These are phyloP conservation scores for Astrothelium macrocarpum DNA, from an alignment of 495 filamentous ascomycete genomes.

Conservation along the genomic window DNA sequence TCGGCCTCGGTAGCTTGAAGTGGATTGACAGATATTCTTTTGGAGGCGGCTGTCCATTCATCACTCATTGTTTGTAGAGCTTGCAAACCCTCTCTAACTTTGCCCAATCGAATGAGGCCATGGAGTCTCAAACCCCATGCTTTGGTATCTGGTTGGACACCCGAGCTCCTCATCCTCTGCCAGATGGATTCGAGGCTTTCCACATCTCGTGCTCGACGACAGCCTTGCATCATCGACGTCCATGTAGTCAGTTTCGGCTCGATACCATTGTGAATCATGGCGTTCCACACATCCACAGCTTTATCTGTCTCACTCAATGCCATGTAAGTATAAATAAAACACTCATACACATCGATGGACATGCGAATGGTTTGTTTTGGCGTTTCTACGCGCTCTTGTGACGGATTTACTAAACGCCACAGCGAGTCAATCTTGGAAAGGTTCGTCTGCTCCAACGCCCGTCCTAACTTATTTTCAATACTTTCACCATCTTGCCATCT, in stretches of 20 bases:
- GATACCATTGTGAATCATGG: conserved; percentile 42
- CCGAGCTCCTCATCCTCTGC: conserved; percentile 43
- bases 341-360: conserved; percentile 34
- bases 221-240: conserved; percentile 55
- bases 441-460: conserved; percentile 18
- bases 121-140: conserved; percentile 57
- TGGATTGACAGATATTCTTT: conserved; percentile 8
- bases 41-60: conserved; percentile 38
- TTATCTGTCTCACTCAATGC: conserved; percentile 36
- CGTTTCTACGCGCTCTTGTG: not conserved
- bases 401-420: conserved; percentile 12
- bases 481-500: not conserved
- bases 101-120: conserved; percentile 43
- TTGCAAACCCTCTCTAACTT: conserved; percentile 37
- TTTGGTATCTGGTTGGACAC: conserved; percentile 43
- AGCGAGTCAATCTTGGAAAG: conserved; percentile 6
- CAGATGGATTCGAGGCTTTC: conserved; percentile 48
- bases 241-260: conserved; percentile 48
- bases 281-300: conserved; percentile 50
- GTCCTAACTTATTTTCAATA: conserved; percentile 13
- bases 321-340: conserved; percentile 47
- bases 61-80: conserved; percentile 53
- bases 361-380: not conserved
- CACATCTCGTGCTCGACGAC: conserved; percentile 37
- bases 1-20: conserved; percentile 21